A percentile compares a stretch with the other conserved stretches of the same genome.
These are phyloP conservation scores for Platanus orientalis DNA, from an alignment of 164 flowering plant genomes.

Conservation along the genomic window DNA sequence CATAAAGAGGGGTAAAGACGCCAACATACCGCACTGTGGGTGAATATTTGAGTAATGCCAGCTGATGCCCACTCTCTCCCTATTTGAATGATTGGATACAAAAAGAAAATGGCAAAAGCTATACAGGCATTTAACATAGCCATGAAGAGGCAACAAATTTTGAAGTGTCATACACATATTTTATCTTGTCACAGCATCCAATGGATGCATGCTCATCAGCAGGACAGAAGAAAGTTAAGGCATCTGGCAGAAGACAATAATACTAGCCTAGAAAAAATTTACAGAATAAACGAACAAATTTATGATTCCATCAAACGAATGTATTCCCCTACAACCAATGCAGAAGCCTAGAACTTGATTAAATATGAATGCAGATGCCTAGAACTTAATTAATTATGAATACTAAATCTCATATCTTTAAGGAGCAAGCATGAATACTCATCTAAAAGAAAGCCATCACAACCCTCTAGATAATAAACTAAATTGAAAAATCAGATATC, in stretches of 20 bases:
- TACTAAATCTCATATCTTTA: too few relatives aligned
- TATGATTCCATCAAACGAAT: background rate
- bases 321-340: background rate
- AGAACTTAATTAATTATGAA: too few relatives aligned
- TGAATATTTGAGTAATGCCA: constrained; percentile 69
- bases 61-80: constrained; percentile 88
- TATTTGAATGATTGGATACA: constrained; percentile 72
- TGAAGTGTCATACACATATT: background rate
- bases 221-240: background rate
- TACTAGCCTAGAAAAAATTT: constrained; percentile 1
- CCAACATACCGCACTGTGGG: constrained; percentile 88
- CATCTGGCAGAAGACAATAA: background rate
- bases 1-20: constrained; percentile 42
- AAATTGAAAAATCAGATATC: too few relatives aligned
- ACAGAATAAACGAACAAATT: too few relatives aligned
- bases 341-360: background rate
- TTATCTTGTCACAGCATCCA: background rate
- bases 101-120: constrained; percentile 38
- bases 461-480: too few relatives aligned
- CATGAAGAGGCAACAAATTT: constrained; percentile 21
- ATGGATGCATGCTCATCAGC: background rate
- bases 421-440: too few relatives aligned
- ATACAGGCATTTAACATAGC: constrained; percentile 22
- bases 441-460: too few relatives aligned
- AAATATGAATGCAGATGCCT: background rate